phyloP scores from a whole-genome alignment of 768 basidiomycete genomes.

The Naganishia onofrii region DNA sequence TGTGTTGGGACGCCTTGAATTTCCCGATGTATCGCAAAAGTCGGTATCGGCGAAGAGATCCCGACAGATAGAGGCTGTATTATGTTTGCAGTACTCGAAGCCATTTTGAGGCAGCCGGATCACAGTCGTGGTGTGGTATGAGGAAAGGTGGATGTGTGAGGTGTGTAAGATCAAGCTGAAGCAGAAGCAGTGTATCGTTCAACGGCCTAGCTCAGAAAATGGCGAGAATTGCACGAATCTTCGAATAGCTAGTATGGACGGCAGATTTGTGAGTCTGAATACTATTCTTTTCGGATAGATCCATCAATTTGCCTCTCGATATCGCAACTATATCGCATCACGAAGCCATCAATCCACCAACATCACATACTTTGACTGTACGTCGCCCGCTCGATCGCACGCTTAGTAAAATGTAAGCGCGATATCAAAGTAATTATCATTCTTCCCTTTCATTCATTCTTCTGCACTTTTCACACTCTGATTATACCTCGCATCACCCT shows the following conservation, averaged over 20 bases:
- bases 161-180: no score
- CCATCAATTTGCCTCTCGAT: no score
- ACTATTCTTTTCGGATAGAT: no score
- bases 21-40: constrained; percentile 59
- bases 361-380: no score
- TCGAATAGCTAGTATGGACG: no score
- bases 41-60: constrained; percentile 50
- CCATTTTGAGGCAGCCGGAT: background rate
- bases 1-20: constrained; percentile 67
- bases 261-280: no score
- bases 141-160: background rate
- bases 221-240: no score
- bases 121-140: no score
- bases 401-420: background rate
- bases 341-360: no score
- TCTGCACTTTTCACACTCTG: background rate
- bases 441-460: background rate
- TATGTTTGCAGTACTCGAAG: background rate
- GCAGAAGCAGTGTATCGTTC: no score
- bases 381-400: background rate
- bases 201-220: no score
- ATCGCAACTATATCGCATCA: no score
- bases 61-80: constrained; percentile 8
- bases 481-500: background rate
- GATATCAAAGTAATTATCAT: background rate